Percentiles rank a stretch among this genome's conserved stretches.
phyloP scores from a whole-genome alignment of 139 green algal species.

The Micractinium conductrix region DNA sequence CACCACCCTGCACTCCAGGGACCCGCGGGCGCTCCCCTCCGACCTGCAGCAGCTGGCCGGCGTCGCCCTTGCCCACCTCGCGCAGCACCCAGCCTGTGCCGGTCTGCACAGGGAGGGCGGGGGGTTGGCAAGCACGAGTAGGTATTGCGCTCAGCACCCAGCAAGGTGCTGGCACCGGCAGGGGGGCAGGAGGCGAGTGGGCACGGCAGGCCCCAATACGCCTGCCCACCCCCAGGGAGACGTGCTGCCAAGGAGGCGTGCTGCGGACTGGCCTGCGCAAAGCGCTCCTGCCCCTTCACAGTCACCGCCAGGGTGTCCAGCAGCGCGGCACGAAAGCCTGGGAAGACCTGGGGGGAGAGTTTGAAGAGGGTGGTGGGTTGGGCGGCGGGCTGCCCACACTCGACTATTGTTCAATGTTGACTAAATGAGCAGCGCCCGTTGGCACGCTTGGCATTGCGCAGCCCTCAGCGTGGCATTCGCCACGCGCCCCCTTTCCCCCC shows the following conservation, averaged over 20 bases:
- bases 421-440: too few species aligned
- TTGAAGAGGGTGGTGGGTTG: not conserved
- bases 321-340: slow-evolving; percentile 9
- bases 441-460: too few species aligned
- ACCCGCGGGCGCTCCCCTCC: too few species aligned
- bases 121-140: too few species aligned
- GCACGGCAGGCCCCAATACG: not conserved
- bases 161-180: not conserved
- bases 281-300: slow-evolving; percentile 20
- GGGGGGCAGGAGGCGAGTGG: too few species aligned
- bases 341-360: slow-evolving; percentile 4
- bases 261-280: slow-evolving; percentile 3
- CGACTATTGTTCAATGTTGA: too few species aligned
- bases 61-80: slow-evolving; percentile 29
- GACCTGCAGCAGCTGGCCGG: slow-evolving; percentile 1
- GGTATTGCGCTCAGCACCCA: too few species aligned
- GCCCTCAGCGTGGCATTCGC: too few species aligned
- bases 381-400: too few species aligned
- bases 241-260: not conserved
- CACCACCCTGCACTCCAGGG: too few species aligned
- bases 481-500: too few species aligned
- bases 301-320: slow-evolving; percentile 24
- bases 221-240: too few species aligned
- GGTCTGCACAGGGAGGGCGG: not conserved
- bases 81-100: slow-evolving; percentile 38